These are phyloP conservation scores for Detonula confervacea DNA, from an alignment of 352 stramenopile species.

Conservation along the genomic window DNA sequence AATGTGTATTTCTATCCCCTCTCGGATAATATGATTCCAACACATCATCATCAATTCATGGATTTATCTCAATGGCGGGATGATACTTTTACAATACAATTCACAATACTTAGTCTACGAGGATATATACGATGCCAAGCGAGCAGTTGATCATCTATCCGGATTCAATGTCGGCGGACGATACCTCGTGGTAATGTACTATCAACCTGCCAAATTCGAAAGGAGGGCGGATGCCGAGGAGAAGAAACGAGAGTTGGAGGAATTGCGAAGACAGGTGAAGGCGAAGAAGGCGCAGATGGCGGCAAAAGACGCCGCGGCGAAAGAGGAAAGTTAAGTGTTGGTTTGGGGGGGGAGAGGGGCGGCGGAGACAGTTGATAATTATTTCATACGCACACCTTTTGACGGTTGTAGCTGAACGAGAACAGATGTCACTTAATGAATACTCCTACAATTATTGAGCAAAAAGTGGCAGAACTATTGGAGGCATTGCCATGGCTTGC, in stretches of 20 bases:
- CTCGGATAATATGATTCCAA: not conserved
- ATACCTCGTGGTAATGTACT: constrained; percentile 99
- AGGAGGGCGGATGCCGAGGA: constrained; percentile 75
- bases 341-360: not conserved
- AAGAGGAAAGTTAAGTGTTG: constrained; percentile 6
- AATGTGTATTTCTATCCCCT: not conserved
- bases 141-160: constrained; percentile 97
- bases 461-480: no score
- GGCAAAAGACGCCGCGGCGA: constrained; percentile 6
- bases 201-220: constrained; percentile 91
- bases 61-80: not conserved
- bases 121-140: constrained; percentile 99
- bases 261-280: constrained; percentile 71
- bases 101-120: constrained; percentile 86
- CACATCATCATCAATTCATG: not conserved
- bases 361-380: no score
- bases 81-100: not conserved
- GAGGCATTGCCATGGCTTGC: no score
- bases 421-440: no score
- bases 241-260: constrained; percentile 86
- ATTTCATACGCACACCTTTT: no score
- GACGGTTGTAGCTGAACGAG: no score
- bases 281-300: constrained; percentile 67
- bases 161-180: constrained; percentile 99
- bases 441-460: no score